A percentile compares a stretch with the other conserved stretches of the same genome.
Conservation (phyloP, 495 filamentous ascomycete species). For the Rostrohypoxylon terebratum region DNA sequence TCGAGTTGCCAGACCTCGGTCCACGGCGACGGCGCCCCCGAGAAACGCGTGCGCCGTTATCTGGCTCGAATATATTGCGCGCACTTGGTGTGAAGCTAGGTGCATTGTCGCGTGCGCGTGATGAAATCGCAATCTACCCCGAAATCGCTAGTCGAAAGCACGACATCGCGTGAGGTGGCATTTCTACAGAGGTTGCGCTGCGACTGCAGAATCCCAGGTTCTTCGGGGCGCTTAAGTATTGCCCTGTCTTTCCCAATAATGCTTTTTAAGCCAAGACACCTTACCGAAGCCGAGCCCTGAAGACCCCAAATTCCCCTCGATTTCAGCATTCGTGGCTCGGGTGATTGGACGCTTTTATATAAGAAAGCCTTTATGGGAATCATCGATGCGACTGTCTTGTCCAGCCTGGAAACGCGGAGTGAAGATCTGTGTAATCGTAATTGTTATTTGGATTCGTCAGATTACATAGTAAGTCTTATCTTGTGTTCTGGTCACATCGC, state of each 20-base stretch:
- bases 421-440: slow-evolving; percentile 11
- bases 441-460: slow-evolving; percentile 6
- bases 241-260: not conserved
- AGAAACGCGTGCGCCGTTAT: not conserved
- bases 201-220: slow-evolving; percentile 16
- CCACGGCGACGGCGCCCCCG: not conserved
- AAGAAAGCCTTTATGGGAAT: not conserved
- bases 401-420: slow-evolving; percentile 12
- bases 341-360: not conserved
- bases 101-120: slow-evolving; percentile 10
- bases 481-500: not conserved
- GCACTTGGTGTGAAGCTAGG: slow-evolving; percentile 7
- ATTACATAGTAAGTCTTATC: not conserved
- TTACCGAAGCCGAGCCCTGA: slow-evolving; percentile 28
- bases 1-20: slow-evolving; percentile 2
- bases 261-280: slow-evolving; percentile 8
- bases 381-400: slow-evolving; percentile 9
- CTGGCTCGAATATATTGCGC: slow-evolving; percentile 21
- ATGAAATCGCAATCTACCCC: slow-evolving; percentile 19
- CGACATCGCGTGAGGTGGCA: slow-evolving; percentile 37
- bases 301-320: not conserved
- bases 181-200: not conserved
- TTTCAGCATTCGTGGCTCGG: not conserved
- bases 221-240: not conserved
- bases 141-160: slow-evolving; percentile 24